Conservation (phyloP, 768 basidiomycete species). For the Xanthoconium stramineum region DNA sequence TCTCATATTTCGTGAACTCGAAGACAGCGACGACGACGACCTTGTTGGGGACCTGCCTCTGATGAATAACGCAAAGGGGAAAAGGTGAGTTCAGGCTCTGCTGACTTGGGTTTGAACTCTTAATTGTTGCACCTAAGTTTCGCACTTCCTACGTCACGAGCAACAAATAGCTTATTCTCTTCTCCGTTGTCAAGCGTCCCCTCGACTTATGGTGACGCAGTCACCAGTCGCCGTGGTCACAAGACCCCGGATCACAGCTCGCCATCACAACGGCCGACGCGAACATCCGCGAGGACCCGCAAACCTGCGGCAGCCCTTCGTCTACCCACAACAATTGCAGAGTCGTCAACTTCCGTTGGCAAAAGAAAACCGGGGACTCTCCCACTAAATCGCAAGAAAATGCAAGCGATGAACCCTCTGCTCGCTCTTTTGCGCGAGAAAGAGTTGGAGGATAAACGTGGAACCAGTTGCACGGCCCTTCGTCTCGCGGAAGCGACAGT, state of each 20-base stretch:
- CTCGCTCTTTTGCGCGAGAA: constrained; percentile 56
- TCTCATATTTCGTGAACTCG: constrained; percentile 41
- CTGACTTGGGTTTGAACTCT: not conserved
- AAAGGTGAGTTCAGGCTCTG: constrained; percentile 9
- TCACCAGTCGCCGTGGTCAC: not conserved
- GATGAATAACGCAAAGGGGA: not conserved
- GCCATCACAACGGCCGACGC: constrained; percentile 5
- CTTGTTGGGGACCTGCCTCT: constrained; percentile 20
- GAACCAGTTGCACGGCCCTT: constrained; percentile 40
- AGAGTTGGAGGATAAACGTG: constrained; percentile 25
- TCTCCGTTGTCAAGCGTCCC: constrained; percentile 24
- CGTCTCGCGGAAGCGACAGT: constrained; percentile 44
- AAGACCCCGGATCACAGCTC: not conserved
- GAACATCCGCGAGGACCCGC: constrained; percentile 19
- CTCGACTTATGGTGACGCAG: constrained; percentile 4
- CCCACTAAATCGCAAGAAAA: constrained; percentile 16
- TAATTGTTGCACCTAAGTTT: constrained; percentile 6
- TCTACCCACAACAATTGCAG: constrained; percentile 12
- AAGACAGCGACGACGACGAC: constrained; percentile 53
- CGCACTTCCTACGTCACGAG: not conserved
- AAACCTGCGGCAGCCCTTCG: constrained; percentile 10
- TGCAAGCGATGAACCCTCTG: constrained; percentile 46
- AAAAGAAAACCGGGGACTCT: not conserved
- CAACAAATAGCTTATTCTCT: constrained; percentile 9
- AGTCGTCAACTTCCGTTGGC: constrained; percentile 2